A percentile compares a stretch with the other conserved stretches of the same genome.
These are phyloP conservation scores for Orobanche coerulescens DNA, from an alignment of 257 asterid species.

Conservation along the genomic window DNA sequence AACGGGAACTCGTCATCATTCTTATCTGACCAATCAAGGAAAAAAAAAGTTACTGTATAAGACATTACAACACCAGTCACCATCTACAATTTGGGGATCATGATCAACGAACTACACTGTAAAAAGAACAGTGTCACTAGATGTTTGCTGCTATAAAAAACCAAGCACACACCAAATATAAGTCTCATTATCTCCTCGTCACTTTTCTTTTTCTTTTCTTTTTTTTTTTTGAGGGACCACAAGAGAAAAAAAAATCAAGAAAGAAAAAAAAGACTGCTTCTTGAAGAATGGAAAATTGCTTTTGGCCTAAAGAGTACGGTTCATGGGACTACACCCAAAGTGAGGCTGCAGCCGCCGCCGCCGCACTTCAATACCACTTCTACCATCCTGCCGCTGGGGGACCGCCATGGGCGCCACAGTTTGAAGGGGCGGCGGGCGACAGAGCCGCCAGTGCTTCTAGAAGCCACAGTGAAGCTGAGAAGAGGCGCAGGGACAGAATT, in stretches of 20 bases:
- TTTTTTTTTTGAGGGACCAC: neutral
- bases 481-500: conserved; percentile 75
- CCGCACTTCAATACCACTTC: conserved; percentile 16
- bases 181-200: no score
- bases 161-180: neutral
- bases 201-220: no score
- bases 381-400: conserved; percentile 22
- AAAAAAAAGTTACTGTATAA: conserved; percentile 23
- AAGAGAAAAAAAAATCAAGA: neutral
- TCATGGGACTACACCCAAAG: conserved; percentile 7
- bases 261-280: neutral
- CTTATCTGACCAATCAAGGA: conserved; percentile 42
- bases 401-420: conserved; percentile 26
- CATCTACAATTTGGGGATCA: conserved; percentile 38
- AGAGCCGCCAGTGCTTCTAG: conserved; percentile 34
- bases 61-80: conserved; percentile 35
- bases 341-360: conserved; percentile 15
- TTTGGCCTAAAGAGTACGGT: conserved; percentile 22
- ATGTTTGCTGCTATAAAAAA: conserved; percentile 25
- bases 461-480: conserved; percentile 87
- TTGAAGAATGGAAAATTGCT: conserved; percentile 38
- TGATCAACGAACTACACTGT: no score
- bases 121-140: neutral
- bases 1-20: no score
- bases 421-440: conserved; percentile 29